These are phyloP conservation scores for Salix udensis DNA, from an alignment of 345 rosid species.

Conservation along the genomic window DNA sequence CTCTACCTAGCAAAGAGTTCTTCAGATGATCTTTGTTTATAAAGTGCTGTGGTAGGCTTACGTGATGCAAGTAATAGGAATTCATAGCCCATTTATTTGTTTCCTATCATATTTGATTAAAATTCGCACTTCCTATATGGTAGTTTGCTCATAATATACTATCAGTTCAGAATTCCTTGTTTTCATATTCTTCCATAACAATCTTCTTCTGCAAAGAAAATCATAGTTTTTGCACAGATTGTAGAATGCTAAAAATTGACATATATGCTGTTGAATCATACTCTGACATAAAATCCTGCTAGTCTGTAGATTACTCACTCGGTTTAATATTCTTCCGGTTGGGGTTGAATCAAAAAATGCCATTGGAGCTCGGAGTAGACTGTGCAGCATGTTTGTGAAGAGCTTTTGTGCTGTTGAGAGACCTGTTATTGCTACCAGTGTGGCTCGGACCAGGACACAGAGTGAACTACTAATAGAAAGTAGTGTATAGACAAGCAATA, in stretches of 20 bases:
- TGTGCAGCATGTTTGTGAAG: constrained; percentile 70
- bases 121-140: background rate
- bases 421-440: constrained; percentile 59
- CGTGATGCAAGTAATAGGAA: background rate
- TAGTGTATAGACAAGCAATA: constrained; percentile 60
- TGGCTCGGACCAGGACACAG: constrained; percentile 68
- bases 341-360: constrained; percentile 94
- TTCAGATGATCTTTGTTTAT: background rate
- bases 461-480: constrained; percentile 70
- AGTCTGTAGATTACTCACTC: constrained; percentile 44
- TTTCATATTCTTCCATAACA: background rate
- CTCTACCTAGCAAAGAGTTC: too few species aligned
- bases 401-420: constrained; percentile 71
- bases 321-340: constrained; percentile 84
- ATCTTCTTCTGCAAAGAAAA: background rate
- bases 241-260: background rate
- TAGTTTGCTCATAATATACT: background rate
- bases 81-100: background rate
- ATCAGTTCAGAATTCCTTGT: background rate
- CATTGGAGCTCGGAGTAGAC: constrained; percentile 80
- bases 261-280: background rate
- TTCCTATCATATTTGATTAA: background rate
- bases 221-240: background rate
- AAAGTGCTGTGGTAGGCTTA: background rate
- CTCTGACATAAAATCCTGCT: background rate